These are phyloP conservation scores for Lonicera japonica DNA, from an alignment of 129 eudicot genomes.

Conservation along the genomic window DNA sequence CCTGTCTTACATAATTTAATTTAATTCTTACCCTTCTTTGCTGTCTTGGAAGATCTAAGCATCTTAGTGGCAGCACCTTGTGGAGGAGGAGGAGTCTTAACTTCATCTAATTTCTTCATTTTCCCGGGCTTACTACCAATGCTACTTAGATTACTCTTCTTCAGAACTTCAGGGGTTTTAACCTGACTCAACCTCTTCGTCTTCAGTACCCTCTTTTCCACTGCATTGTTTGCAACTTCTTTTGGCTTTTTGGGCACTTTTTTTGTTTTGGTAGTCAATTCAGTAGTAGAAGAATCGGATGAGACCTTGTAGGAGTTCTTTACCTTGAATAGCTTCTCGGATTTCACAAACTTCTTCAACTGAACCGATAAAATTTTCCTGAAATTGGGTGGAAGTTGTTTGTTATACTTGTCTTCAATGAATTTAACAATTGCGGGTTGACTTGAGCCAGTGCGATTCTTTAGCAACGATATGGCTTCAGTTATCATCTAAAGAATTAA, in stretches of 20 bases:
- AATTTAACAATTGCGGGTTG: conserved; percentile 39
- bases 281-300: conserved; percentile 1
- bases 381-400: conserved; percentile 30
- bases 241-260: not conserved
- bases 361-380: conserved; percentile 26
- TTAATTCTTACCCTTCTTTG: not conserved
- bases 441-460: conserved; percentile 44
- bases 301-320: conserved; percentile 45
- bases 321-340: conserved; percentile 28
- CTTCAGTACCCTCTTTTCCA: conserved; percentile 26
- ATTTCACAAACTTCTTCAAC: conserved; percentile 28
- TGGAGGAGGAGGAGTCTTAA: not conserved
- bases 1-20: not conserved
- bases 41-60: too few species aligned
- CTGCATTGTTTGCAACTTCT: conserved; percentile 8
- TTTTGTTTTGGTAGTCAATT: not conserved
- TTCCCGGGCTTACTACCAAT: not conserved
- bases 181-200: conserved; percentile 37
- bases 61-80: too few species aligned
- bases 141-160: conserved; percentile 13
- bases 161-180: conserved; percentile 32
- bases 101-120: not conserved
- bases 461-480: conserved; percentile 33
- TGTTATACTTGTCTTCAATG: conserved; percentile 26
- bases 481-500: conserved; percentile 24